Conservation (phyloP, 768 basidiomycete species). For the Amanita rimosa region DNA sequence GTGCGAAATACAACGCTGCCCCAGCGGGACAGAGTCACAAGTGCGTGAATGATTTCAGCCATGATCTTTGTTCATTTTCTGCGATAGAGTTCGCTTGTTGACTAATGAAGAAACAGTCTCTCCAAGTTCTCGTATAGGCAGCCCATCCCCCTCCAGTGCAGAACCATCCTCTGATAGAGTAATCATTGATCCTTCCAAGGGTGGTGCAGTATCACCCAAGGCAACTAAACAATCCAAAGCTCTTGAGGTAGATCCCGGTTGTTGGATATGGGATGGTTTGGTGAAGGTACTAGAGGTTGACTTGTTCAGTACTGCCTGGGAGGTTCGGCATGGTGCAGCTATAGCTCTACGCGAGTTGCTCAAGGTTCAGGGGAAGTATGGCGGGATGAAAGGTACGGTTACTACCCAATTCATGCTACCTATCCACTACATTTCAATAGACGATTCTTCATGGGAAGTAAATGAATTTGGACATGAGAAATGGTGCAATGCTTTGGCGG, state of each 20-base stretch:
- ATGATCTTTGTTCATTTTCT: constrained; percentile 3
- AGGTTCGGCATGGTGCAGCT: constrained; percentile 88
- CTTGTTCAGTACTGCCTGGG: constrained; percentile 82
- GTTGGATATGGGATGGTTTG: constrained; percentile 84
- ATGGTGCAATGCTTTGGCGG: constrained; percentile 86
- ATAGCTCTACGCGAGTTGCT: constrained; percentile 85
- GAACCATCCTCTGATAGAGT: constrained; percentile 46
- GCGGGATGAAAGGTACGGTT: constrained; percentile 65
- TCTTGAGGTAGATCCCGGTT: constrained; percentile 61
- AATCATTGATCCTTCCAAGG: constrained; percentile 70
- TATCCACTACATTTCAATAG: constrained; percentile 21
- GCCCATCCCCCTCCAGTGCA: constrained; percentile 37
- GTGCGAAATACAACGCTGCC: constrained; percentile 51
- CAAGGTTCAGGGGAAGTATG: constrained; percentile 70
- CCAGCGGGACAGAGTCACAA: constrained; percentile 50
- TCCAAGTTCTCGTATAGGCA: constrained; percentile 44
- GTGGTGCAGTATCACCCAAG: constrained; percentile 76
- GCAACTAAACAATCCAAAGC: constrained; percentile 67
- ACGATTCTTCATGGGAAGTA: constrained; percentile 35
- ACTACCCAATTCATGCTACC: neutral
- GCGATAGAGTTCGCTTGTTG: constrained; percentile 60
- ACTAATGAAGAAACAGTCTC: constrained; percentile 44
- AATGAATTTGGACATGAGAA: constrained; percentile 64
- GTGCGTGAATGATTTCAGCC: constrained; percentile 19
- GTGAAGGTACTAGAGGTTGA: constrained; percentile 72